Evolutionary conservation across 352 stramenopile genomes (phyloP).

Genomic region (Pythium biforme): DNA sequence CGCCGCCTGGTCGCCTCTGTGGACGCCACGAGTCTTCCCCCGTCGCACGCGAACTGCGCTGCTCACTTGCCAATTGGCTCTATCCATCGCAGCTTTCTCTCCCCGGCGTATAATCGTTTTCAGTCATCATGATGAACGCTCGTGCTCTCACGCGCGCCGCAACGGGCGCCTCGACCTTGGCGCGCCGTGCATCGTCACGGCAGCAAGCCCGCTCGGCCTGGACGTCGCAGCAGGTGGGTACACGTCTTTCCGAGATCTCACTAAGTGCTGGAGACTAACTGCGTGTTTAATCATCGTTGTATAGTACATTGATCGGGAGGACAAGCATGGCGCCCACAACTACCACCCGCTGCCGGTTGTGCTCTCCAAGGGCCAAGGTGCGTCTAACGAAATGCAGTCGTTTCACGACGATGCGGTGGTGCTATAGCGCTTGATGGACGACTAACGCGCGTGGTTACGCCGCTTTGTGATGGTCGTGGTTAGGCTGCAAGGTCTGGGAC

Average conservation of each 20-base stretch:
- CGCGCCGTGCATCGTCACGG: slow-evolving; percentile 15
- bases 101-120: not conserved
- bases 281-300: not conserved
- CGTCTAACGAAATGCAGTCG: no score
- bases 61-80: slow-evolving; percentile 9
- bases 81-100: not conserved
- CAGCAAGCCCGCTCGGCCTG: slow-evolving; percentile 24
- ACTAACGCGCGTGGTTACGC: not conserved
- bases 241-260: not conserved
- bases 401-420: no score
- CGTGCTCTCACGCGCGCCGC: slow-evolving; percentile 10
- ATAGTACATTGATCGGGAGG: slow-evolving; percentile 85
- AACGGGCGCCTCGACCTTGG: not conserved
- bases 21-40: slow-evolving; percentile 6
- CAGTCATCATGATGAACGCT: slow-evolving; percentile 7
- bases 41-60: slow-evolving; percentile 9
- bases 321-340: slow-evolving; percentile 96
- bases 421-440: not conserved
- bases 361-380: slow-evolving; percentile 81
- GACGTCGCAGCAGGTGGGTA: slow-evolving; percentile 29
- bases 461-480: not conserved
- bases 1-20: not conserved
- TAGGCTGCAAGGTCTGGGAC: slow-evolving; percentile 95
- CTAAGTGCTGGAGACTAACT: not conserved
- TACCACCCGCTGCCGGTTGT: slow-evolving; percentile 98